Base-by-base conservation (phyloP, 306 rosid genomes). In the Fragaria iinumae region DNA sequence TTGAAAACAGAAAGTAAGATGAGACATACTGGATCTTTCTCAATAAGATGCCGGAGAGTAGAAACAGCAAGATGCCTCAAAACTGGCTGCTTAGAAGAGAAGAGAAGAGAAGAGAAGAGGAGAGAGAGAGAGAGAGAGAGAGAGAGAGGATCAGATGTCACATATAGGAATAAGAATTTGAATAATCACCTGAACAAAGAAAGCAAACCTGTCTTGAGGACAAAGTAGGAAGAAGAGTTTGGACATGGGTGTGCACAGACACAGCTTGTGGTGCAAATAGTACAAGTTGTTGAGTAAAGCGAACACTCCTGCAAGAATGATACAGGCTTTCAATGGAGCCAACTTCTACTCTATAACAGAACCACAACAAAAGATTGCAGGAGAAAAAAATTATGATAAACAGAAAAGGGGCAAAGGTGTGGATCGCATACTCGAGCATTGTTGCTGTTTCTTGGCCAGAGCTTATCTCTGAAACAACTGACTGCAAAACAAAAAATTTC, bases 221-320 rank as follows among this genome's bases (percentile, higher is more conserved):
- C 43, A 88, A 73, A 4, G 91, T 86, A 6, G 86, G 85, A 16
- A 86, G 83, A 77, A 88, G 88, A 77, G 84, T 80, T 80, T 82
- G 88, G 82, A 86, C 80, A 57, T 88, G 91, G 48, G 85, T 80
- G 84, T 89, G 98, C 77, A 95, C 96, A 55, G 98, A 90, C 76
- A 92, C 98, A 79, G 98, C 98, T 89, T 88, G 94, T 4, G 98
- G 97, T 53, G 98, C 97, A 88, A 95, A 95, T 84, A 95, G 87
- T 82, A 90, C 98, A 82, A 95, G 97, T 81, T 95, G 98, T 79
- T 95, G 98, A 32, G 96, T 95, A 83, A 95, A 95, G 83, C 98
- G 93, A 17, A 90, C 98, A 74, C 91, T 95, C 92, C 98, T 95
- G 85, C 76, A 72, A 81, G 73, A 78, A 82, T 53, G 43, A 73